Conservation (phyloP, 169 alveolate genomes). For the Neospora caninum region DNA sequence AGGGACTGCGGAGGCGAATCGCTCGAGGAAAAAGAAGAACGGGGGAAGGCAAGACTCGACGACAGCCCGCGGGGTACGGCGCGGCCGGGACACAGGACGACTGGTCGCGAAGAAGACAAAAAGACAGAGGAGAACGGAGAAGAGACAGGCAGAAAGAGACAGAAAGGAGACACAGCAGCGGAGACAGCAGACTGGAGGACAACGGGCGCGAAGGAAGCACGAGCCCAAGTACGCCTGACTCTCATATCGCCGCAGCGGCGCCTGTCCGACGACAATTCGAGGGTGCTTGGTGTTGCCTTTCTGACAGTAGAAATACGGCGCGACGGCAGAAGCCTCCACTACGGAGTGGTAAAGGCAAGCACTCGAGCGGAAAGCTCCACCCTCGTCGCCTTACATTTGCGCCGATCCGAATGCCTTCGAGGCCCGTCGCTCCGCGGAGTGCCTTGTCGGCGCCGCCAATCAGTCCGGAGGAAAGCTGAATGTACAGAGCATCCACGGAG, state of each 20-base stretch:
- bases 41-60: background rate
- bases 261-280: too few species aligned
- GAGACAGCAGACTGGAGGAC: background rate
- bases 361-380: background rate
- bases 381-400: background rate
- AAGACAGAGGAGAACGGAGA: background rate
- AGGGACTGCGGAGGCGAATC: background rate
- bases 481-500: background rate
- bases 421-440: background rate
- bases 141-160: background rate
- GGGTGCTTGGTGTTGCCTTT: background rate
- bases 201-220: background rate
- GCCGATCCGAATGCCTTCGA: constrained; percentile 1
- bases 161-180: background rate
- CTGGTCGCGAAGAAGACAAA: too few species aligned
- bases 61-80: too few species aligned
- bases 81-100: too few species aligned
- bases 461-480: background rate
- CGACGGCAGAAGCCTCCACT: background rate
- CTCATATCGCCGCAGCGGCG: too few species aligned
- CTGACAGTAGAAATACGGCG: background rate
- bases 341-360: background rate
- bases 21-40: background rate
- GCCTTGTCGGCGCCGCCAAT: background rate
- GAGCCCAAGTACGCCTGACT: background rate